Percentiles rank a stretch among this genome's conserved stretches.
Evolutionary conservation across 352 stramenopile genomes (phyloP).

Genomic region (Phytophthora pluvialis): DNA sequence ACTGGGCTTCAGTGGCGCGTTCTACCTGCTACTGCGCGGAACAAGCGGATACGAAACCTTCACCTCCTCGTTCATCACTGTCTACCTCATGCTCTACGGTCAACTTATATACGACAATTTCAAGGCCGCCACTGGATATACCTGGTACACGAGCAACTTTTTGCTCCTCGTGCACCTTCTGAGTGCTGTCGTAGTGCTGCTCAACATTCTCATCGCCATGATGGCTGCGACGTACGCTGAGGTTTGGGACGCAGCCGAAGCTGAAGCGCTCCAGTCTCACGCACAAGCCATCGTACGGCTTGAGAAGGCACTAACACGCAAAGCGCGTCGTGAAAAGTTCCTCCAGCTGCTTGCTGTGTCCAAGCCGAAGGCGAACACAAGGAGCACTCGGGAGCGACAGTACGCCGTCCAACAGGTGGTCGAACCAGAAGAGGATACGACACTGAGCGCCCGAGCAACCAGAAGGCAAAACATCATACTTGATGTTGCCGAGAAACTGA

Average conservation of each 20-base stretch:
- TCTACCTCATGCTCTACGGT: conserved; percentile 80
- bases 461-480: conserved; percentile 30
- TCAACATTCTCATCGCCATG: conserved; percentile 81
- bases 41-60: conserved; percentile 64
- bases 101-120: conserved; percentile 64
- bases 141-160: conserved; percentile 59
- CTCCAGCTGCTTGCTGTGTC: conserved; percentile 38
- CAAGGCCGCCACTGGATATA: conserved; percentile 41
- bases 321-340: conserved; percentile 47
- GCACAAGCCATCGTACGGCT: conserved; percentile 61
- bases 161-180: conserved; percentile 63
- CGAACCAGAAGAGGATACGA: conserved; percentile 9
- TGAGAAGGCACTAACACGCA: conserved; percentile 50
- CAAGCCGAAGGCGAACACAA: conserved; percentile 25
- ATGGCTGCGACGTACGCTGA: conserved; percentile 72
- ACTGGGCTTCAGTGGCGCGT: conserved; percentile 72
- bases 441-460: conserved; percentile 11
- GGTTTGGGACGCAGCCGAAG: conserved; percentile 61
- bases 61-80: conserved; percentile 67
- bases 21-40: conserved; percentile 72
- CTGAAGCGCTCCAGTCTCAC: conserved; percentile 61
- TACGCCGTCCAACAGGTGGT: conserved; percentile 19
- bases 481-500: conserved; percentile 26
- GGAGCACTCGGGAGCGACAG: conserved; percentile 11
- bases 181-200: conserved; percentile 62